Percentiles rank a stretch among this genome's conserved stretches.
These are phyloP conservation scores for Aspergillus glaucus DNA, from an alignment of 2,329 filamentous ascomycete species.

Conservation along the genomic window DNA sequence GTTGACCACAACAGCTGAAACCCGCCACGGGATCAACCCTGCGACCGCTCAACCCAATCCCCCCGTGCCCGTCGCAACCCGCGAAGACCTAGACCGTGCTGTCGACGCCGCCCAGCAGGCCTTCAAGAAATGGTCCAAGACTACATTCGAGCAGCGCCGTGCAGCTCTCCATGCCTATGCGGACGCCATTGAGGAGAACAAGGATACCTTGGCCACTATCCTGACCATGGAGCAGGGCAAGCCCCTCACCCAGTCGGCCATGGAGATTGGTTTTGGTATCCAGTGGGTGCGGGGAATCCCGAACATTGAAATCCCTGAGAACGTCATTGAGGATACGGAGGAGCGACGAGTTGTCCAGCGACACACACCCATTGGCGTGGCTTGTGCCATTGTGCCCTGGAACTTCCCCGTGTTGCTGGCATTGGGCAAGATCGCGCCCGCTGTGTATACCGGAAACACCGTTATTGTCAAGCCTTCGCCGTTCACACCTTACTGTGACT, in stretches of 20 bases:
- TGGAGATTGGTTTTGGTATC: slow-evolving; percentile 22
- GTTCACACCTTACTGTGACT: slow-evolving; percentile 48
- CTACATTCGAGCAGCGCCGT: slow-evolving; percentile 27
- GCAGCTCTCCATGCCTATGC: slow-evolving; percentile 27
- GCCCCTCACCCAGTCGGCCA: slow-evolving; percentile 22
- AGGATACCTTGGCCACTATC: slow-evolving; percentile 31
- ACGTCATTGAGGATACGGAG: slow-evolving; percentile 45
- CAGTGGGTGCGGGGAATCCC: slow-evolving; percentile 16
- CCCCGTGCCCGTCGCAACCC: slow-evolving; percentile 45
- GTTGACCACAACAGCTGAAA: slow-evolving; percentile 38
- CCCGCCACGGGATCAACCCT: slow-evolving; percentile 48
- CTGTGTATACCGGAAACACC: slow-evolving; percentile 48
- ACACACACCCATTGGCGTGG: slow-evolving; percentile 35
- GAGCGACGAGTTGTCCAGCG: slow-evolving; percentile 27
- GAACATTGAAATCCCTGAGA: slow-evolving; percentile 37
- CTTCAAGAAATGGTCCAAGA: slow-evolving; percentile 42
- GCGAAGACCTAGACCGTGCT: slow-evolving; percentile 46
- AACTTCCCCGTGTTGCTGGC: slow-evolving; percentile 45
- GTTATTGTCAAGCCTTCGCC: slow-evolving; percentile 51
- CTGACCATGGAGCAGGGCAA: slow-evolving; percentile 41
- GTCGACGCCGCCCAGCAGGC: slow-evolving; percentile 45
- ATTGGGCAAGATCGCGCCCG: slow-evolving; percentile 46
- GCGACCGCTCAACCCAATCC: slow-evolving; percentile 45
- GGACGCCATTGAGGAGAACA: slow-evolving; percentile 28
- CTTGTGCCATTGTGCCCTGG: slow-evolving; percentile 55